phyloP scores from a whole-genome alignment of 768 basidiomycete species.

The Leucosporidium yakuticum region DNA sequence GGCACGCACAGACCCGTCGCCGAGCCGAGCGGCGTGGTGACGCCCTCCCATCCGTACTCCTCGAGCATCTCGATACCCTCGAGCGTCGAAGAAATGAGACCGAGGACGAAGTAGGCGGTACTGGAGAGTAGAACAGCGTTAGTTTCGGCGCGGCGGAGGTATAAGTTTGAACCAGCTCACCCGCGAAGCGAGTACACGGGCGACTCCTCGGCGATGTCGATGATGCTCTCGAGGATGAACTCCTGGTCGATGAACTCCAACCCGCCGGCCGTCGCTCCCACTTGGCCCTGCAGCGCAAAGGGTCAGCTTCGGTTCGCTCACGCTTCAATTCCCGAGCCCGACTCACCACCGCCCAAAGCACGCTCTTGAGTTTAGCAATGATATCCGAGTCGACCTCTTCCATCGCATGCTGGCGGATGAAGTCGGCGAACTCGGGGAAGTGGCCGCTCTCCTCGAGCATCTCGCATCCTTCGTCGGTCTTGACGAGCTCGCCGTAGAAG shows the following conservation, averaged over 20 bases:
- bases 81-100: slow-evolving; percentile 80
- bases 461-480: slow-evolving; percentile 89
- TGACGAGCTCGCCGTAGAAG: slow-evolving; percentile 97
- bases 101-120: slow-evolving; percentile 92
- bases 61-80: slow-evolving; percentile 90
- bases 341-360: slow-evolving; percentile 92
- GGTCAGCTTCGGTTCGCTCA: not conserved
- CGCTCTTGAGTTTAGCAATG: slow-evolving; percentile 84
- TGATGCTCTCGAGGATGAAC: slow-evolving; percentile 80
- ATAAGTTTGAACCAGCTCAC: slow-evolving; percentile 49
- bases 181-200: slow-evolving; percentile 85
- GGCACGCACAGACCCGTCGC: slow-evolving; percentile 91
- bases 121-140: slow-evolving; percentile 45
- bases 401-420: slow-evolving; percentile 77
- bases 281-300: slow-evolving; percentile 55
- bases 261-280: slow-evolving; percentile 52
- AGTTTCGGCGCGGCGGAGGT: not conserved
- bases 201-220: slow-evolving; percentile 86
- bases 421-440: slow-evolving; percentile 81
- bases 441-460: slow-evolving; percentile 84
- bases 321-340: not conserved
- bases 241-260: slow-evolving; percentile 94
- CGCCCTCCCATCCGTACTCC: slow-evolving; percentile 89
- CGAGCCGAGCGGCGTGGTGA: slow-evolving; percentile 71
- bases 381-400: slow-evolving; percentile 78